Conservation (phyloP, 768 basidiomycete species). For the Russula brevipes region DNA sequence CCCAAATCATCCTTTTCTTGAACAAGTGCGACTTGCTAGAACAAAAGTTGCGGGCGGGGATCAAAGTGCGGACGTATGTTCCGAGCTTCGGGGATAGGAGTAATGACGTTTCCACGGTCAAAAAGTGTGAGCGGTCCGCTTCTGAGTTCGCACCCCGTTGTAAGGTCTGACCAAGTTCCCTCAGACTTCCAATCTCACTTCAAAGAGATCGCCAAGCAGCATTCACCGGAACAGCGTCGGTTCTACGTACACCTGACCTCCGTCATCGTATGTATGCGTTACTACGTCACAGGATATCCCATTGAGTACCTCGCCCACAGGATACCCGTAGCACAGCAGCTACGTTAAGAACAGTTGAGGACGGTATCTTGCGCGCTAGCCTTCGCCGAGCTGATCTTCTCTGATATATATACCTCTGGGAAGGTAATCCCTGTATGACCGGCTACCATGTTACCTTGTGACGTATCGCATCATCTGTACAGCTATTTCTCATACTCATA, state of each 20-base stretch:
- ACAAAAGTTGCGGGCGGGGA: constrained; percentile 64
- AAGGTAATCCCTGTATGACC: not conserved
- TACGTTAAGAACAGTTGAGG: constrained; percentile 60
- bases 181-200: constrained; percentile 78
- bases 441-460: not conserved
- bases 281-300: not conserved
- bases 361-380: constrained; percentile 67
- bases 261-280: constrained; percentile 54
- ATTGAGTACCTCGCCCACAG: constrained; percentile 34
- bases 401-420: constrained; percentile 30
- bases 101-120: constrained; percentile 64
- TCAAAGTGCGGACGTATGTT: constrained; percentile 61
- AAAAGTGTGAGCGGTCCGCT: constrained; percentile 52
- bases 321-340: constrained; percentile 70
- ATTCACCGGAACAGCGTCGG: constrained; percentile 58
- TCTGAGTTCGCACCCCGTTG: not conserved
- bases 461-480: constrained; percentile 6
- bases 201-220: constrained; percentile 60
- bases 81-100: constrained; percentile 68
- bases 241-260: constrained; percentile 74
- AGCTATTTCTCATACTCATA: constrained; percentile 1
- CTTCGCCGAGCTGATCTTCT: constrained; percentile 65
- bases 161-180: not conserved
- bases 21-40: constrained; percentile 76
- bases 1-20: constrained; percentile 68